Base-by-base conservation (phyloP, 345 rosid genomes). In the Dovyalis caffra region DNA sequence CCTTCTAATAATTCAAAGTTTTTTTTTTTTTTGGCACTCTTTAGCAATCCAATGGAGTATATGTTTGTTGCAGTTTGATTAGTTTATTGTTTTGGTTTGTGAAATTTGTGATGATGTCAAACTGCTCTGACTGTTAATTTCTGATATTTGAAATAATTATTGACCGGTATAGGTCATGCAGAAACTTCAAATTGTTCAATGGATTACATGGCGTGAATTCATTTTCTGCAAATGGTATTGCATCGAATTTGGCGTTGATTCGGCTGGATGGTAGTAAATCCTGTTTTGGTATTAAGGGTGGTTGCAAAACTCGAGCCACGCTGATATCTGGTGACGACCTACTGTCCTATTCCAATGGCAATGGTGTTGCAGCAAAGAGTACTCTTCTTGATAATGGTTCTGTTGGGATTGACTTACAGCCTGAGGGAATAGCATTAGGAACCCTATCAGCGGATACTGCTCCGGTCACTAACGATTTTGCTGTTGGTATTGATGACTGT, bases 251-350 rank as follows among this genome's bases (percentile, higher is more conserved):
- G 53, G 71, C 87, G 11, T 74, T 35, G 23, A 37, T 75, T 32
- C 49, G 65, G 67, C 68, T 76, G 31, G 77, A 70, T 69, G 74
- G 81, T 43, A 45, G 69, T 71, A 83, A 83, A 78, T 83, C 85
- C 33, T 73, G 86, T 43, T 53, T 69, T 35, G 57, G 75, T 26
- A 74, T 79, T 60, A 87, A 81, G 77, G 78, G 79, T 73, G 79
- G 49, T 40, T 64, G 79, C 21, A 83, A 79, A 78, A 83, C 68
- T 77, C 90, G 80, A 79, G 90, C 91, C 63, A 73, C 85, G 1
- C 70, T 87, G 71, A 68, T 90, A 80, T 85, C 97, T 29, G 91
- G 91, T 47, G 90, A 86, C 78, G 90, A 83, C 78, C 67, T 86
- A 2, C 77, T 84, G 62, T 86, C 95, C 12, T 75, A 72, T 84